A percentile compares a stretch with the other conserved stretches of the same genome.
These are phyloP conservation scores for Flaveria brownii DNA, from an alignment of 129 eudicot genomes.

Conservation along the genomic window DNA sequence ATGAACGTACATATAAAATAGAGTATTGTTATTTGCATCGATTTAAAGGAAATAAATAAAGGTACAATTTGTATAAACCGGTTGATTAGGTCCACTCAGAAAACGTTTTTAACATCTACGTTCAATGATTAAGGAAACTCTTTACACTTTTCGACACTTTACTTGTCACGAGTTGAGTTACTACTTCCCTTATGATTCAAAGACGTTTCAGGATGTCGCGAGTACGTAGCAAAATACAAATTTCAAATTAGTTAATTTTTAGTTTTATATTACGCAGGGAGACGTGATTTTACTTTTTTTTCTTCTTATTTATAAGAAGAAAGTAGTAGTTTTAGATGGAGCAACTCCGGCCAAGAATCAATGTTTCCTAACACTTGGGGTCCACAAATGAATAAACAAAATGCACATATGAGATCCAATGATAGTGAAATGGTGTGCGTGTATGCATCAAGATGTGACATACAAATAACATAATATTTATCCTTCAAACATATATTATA, in stretches of 20 bases:
- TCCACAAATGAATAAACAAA: constrained; percentile 19
- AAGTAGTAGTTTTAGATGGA: not conserved
- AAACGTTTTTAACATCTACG: too few relatives aligned
- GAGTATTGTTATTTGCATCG: too few relatives aligned
- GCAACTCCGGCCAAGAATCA: constrained; percentile 17
- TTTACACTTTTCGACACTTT: too few relatives aligned
- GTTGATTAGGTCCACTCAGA: too few relatives aligned
- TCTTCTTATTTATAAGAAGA: not conserved
- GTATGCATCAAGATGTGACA: constrained; percentile 34
- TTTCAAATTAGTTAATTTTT: not conserved
- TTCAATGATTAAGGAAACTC: too few relatives aligned
- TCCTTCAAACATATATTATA: too few relatives aligned
- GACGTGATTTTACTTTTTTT: not conserved
- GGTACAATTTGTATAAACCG: too few relatives aligned
- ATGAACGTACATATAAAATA: too few relatives aligned
- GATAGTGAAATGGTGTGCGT: constrained; percentile 25
- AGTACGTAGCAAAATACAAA: not conserved
- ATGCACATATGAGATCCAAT: constrained; percentile 16
- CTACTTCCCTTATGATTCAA: too few relatives aligned
- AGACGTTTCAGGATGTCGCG: too few relatives aligned
- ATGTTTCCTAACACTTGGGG: constrained; percentile 15
- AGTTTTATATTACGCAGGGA: not conserved
- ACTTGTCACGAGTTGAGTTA: not conserved
- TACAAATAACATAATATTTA: not conserved
- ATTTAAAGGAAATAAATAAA: too few relatives aligned